A percentile compares a stretch with the other conserved stretches of the same genome.
Evolutionary conservation across 1,139 yeast species (phyloP).

Genomic region (Geotrichum klebahnii): DNA sequence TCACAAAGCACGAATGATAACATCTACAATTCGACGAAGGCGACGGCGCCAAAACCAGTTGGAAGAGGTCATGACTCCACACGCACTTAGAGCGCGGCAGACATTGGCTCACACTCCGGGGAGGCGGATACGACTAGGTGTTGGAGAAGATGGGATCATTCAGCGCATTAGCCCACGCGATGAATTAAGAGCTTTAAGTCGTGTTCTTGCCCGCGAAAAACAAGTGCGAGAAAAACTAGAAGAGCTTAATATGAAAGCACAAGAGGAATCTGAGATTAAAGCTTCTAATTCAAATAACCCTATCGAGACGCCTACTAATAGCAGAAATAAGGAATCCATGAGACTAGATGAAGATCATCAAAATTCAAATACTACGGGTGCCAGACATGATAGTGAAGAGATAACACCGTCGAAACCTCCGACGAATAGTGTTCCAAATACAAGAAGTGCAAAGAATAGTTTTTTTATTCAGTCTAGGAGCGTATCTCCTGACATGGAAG

Average conservation of each 20-base stretch:
- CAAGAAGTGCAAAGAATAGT: not conserved
- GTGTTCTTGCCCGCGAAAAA: slow-evolving; percentile 16
- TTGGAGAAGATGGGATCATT: slow-evolving; percentile 3
- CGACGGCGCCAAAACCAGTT: slow-evolving; percentile 11
- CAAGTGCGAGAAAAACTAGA: slow-evolving; percentile 5
- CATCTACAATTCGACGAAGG: slow-evolving; percentile 17
- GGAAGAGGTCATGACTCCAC: slow-evolving; percentile 17
- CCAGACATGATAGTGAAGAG: not conserved
- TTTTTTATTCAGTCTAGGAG: slow-evolving; percentile 3
- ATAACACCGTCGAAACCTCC: slow-evolving; percentile 1
- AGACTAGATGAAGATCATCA: not conserved
- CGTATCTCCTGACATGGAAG: not conserved
- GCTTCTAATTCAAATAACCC: not conserved
- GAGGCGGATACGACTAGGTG: slow-evolving; percentile 4
- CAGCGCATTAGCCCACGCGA: slow-evolving; percentile 16
- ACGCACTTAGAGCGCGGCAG: slow-evolving; percentile 14
- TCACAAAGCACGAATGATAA: slow-evolving; percentile 19
- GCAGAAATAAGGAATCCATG: not conserved
- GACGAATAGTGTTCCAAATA: not conserved
- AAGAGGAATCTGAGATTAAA: not conserved
- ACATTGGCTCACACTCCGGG: slow-evolving; percentile 14
- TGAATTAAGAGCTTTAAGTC: slow-evolving; percentile 15
- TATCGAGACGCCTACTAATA: not conserved
- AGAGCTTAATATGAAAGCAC: slow-evolving; percentile 5
- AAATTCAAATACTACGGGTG: not conserved